These are phyloP conservation scores for Galerina marginata DNA, from an alignment of 768 basidiomycete genomes.

Conservation along the genomic window DNA sequence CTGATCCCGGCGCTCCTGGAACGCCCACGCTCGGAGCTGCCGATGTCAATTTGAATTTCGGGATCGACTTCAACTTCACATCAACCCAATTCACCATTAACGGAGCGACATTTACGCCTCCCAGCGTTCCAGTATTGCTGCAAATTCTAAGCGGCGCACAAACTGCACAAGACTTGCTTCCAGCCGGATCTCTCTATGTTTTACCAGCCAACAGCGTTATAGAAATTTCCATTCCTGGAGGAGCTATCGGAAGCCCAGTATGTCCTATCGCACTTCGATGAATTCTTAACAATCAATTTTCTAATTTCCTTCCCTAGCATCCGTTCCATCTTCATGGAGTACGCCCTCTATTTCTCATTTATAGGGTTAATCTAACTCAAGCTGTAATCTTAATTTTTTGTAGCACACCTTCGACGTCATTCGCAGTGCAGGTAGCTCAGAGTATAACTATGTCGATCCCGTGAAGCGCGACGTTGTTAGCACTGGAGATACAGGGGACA, in stretches of 20 bases:
- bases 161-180: slow-evolving; percentile 44
- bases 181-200: slow-evolving; percentile 45
- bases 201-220: slow-evolving; percentile 51
- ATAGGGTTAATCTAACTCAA: too few relatives aligned
- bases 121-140: slow-evolving; percentile 51
- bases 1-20: slow-evolving; percentile 35
- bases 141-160: slow-evolving; percentile 54
- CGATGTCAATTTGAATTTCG: slow-evolving; percentile 45
- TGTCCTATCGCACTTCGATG: not conserved
- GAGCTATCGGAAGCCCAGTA: slow-evolving; percentile 37
- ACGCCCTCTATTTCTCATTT: not conserved
- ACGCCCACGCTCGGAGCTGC: slow-evolving; percentile 41
- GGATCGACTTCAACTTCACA: slow-evolving; percentile 27
- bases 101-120: slow-evolving; percentile 35
- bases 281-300: too few relatives aligned
- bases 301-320: too few relatives aligned
- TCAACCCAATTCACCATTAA: slow-evolving; percentile 33
- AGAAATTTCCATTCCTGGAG: slow-evolving; percentile 50
- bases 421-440: slow-evolving; percentile 38
- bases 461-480: slow-evolving; percentile 44
- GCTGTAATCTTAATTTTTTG: not conserved
- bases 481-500: slow-evolving; percentile 34
- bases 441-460: slow-evolving; percentile 23
- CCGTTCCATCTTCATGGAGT: too few relatives aligned
- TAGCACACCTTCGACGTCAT: slow-evolving; percentile 40